Evolutionary conservation across 176 grass and related monocot species (phyloP).

Genomic region (Lolium perenne): DNA sequence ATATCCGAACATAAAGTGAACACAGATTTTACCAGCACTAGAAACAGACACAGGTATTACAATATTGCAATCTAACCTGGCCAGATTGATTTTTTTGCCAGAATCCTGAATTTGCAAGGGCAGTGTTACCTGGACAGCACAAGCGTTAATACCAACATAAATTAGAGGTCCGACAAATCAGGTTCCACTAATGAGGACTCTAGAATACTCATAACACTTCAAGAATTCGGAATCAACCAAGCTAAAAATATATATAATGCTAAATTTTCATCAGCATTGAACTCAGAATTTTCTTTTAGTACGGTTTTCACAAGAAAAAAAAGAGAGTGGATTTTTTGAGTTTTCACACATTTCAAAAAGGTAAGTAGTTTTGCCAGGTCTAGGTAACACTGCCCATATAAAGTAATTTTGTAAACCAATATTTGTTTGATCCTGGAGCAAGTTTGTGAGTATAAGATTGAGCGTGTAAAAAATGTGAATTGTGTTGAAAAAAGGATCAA

Average conservation of each 20-base stretch:
- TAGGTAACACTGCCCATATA: slow-evolving; percentile 44
- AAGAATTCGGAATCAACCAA: slow-evolving; percentile 22
- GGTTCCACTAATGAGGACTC: background rate
- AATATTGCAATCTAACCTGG: slow-evolving; percentile 43
- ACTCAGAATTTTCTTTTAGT: background rate
- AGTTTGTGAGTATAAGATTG: slow-evolving; percentile 5
- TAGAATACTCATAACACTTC: background rate
- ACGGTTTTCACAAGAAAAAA: background rate
- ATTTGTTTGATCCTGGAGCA: slow-evolving; percentile 23
- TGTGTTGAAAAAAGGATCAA: background rate
- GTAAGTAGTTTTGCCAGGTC: slow-evolving; percentile 10
- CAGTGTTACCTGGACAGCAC: slow-evolving; percentile 47
- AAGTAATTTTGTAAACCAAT: background rate
- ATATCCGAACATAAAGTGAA: slow-evolving; percentile 22
- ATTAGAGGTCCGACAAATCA: slow-evolving; percentile 6
- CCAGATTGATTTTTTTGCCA: slow-evolving; percentile 31
- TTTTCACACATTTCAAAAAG: background rate
- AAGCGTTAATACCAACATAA: slow-evolving; percentile 29
- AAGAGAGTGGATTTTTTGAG: background rate
- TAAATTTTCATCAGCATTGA: background rate
- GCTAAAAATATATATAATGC: background rate
- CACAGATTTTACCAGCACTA: slow-evolving; percentile 1
- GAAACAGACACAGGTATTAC: slow-evolving; percentile 11
- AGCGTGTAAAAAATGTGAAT: background rate
- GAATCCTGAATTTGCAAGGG: slow-evolving; percentile 55